These are phyloP conservation scores for Evansstolkia leycettana DNA, from an alignment of 495 filamentous ascomycete genomes.

Conservation along the genomic window DNA sequence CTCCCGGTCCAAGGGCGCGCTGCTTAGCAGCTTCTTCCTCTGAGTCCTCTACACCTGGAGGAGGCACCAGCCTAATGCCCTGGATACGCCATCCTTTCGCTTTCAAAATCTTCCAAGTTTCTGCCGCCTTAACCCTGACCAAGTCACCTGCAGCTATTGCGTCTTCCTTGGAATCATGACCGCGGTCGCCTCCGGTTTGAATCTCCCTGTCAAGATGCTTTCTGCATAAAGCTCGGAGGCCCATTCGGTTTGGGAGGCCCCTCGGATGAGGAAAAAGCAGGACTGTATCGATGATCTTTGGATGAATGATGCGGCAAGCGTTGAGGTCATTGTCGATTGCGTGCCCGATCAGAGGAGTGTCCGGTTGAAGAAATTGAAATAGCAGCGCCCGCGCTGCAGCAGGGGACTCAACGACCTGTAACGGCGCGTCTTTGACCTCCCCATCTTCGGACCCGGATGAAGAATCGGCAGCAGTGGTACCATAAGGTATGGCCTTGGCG, in stretches of 20 bases:
- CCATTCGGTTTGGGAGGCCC: slow-evolving; percentile 64
- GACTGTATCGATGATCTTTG: slow-evolving; percentile 73
- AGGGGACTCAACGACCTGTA: slow-evolving; percentile 64
- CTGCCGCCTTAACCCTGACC: slow-evolving; percentile 51
- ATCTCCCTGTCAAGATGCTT: slow-evolving; percentile 58
- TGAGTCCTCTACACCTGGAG: slow-evolving; percentile 11
- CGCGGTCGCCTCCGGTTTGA: slow-evolving; percentile 56
- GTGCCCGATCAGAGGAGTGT: slow-evolving; percentile 81
- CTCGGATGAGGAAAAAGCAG: slow-evolving; percentile 67
- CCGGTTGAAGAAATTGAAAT: slow-evolving; percentile 53
- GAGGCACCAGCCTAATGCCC: slow-evolving; percentile 38
- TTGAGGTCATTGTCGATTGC: slow-evolving; percentile 94
- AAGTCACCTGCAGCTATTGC: slow-evolving; percentile 78
- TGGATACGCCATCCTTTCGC: slow-evolving; percentile 50
- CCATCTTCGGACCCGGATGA: slow-evolving; percentile 6
- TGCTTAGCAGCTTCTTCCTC: slow-evolving; percentile 2
- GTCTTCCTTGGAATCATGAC: slow-evolving; percentile 86
- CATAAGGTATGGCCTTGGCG: slow-evolving; percentile 51
- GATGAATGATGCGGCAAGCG: slow-evolving; percentile 68
- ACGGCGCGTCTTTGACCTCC: slow-evolving; percentile 11
- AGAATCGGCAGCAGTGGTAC: slow-evolving; percentile 7
- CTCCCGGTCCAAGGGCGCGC: slow-evolving; percentile 8
- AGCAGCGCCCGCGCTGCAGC: slow-evolving; percentile 59
- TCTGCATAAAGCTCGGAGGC: slow-evolving; percentile 56
- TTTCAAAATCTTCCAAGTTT: slow-evolving; percentile 53